Evolutionary conservation across 1,139 yeast species (phyloP), one percentile per base, ranked within the genome.

Genomic region (Zhuliangozyma blackwelliae): DNA sequence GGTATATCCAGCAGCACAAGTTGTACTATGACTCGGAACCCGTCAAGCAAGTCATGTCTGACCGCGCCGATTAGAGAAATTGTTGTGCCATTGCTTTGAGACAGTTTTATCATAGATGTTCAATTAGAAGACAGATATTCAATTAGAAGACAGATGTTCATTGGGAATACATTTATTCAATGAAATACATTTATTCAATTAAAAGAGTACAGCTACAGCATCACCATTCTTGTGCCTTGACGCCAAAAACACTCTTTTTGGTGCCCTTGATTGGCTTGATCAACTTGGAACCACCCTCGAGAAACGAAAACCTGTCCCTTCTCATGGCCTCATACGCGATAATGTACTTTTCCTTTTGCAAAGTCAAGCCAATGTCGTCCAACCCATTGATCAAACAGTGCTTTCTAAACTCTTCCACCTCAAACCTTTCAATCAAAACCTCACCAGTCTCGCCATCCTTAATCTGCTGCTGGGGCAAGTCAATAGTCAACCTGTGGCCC

Each of bases 301-400:
- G 77, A 78, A 94, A 92, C 11, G 96, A 87, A 61, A 85, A 92
- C 57, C 69, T 79, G 40, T 73, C 80, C 59, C 76, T 81, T 73
- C 98, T 86, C 47, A 66, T 64, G 26, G 65, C 75, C 69, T 92
- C 98, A 57, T 80, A 92, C 50, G 79, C 73, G 40, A 62, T 44
- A 49, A 92, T 92, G 61, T 57, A 78, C 39, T 78, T 77, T 65
- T 87, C 96, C 68, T 89, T 89, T 63, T 89, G 94, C 55, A 92
- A 69, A 36, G 98, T 92, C 55, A 92, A 77, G 31, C 97, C 97
- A 64, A 92, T 92, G 60, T 92, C 98, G 59, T 92, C 98, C 45
- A 92, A 79, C 44, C 98, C 98, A 50, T 92, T 88, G 41, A 90
- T 71, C 52, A 92, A 75, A 60, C 97, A 92, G 64, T 89, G 95